These are phyloP conservation scores for Millerozyma miso DNA, from an alignment of 805 yeast species.

Conservation along the genomic window DNA sequence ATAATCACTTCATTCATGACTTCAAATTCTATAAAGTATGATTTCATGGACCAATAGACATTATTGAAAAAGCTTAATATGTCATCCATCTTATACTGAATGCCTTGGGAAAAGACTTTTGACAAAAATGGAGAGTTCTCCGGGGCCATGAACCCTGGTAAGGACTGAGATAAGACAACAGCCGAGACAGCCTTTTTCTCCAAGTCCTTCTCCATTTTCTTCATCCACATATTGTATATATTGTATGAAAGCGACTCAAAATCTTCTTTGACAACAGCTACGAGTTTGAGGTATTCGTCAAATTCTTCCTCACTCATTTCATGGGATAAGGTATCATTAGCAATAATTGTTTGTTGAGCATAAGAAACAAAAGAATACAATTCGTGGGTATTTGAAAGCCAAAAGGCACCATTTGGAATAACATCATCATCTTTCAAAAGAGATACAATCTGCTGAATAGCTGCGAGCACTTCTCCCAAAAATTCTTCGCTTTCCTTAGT, in stretches of 20 bases:
- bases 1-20: conserved; percentile 80
- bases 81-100: conserved; percentile 90
- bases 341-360: conserved; percentile 88
- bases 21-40: conserved; percentile 79
- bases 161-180: conserved; percentile 86
- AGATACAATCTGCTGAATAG: conserved; percentile 80
- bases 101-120: conserved; percentile 70
- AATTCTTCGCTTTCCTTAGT: conserved; percentile 89
- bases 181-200: conserved; percentile 94
- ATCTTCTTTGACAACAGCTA: conserved; percentile 89
- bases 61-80: conserved; percentile 82
- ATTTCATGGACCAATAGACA: conserved; percentile 89
- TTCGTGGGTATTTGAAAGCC: conserved; percentile 96
- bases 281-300: conserved; percentile 81
- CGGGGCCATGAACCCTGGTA: conserved; percentile 92
- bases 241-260: conserved; percentile 89
- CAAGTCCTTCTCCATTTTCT: conserved; percentile 83
- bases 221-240: conserved; percentile 96
- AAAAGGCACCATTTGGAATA: conserved; percentile 90
- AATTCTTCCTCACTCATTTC: conserved; percentile 90
- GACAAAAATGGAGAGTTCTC: conserved; percentile 78
- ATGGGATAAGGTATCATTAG: conserved; percentile 70
- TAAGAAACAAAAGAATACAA: conserved; percentile 89
- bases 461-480: conserved; percentile 81
- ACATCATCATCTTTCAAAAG: conserved; percentile 81